Evolutionary conservation across 805 yeast genomes (phyloP).

Genomic region (Candida maesae): DNA sequence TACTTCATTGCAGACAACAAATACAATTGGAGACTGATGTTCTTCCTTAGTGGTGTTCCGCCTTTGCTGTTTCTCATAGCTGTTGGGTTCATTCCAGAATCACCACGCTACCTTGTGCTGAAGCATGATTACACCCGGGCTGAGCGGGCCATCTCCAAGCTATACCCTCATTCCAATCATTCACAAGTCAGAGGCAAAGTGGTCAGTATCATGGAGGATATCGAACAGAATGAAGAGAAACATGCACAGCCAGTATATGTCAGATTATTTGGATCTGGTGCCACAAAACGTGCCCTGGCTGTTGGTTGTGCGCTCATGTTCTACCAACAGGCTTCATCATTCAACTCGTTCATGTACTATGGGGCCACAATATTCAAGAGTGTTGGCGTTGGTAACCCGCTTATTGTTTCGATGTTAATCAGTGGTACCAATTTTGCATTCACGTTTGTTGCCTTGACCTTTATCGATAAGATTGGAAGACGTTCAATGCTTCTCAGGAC

Average conservation of each 20-base stretch:
- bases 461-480: conserved; percentile 49
- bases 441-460: conserved; percentile 48
- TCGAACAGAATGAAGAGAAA: conserved; percentile 7
- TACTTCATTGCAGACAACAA: conserved; percentile 28
- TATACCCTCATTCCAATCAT: conserved; percentile 40
- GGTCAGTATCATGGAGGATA: conserved; percentile 44
- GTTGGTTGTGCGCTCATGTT: conserved; percentile 51
- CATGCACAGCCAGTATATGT: conserved; percentile 4
- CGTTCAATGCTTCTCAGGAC: conserved; percentile 40
- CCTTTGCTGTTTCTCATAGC: conserved; percentile 36
- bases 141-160: conserved; percentile 39
- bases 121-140: conserved; percentile 32
- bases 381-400: conserved; percentile 50
- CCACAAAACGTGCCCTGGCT: conserved; percentile 37
- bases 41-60: conserved; percentile 37
- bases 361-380: conserved; percentile 53
- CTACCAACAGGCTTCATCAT: conserved; percentile 59
- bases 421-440: conserved; percentile 54
- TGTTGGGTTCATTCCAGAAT: conserved; percentile 45
- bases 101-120: conserved; percentile 43
- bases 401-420: conserved; percentile 49
- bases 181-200: conserved; percentile 44
- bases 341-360: conserved; percentile 61
- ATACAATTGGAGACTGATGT: conserved; percentile 38
- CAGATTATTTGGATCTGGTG: conserved; percentile 17